Base-by-base conservation (phyloP, 1,284 basidiomycete genomes). In the Phellinidium pouzarii region DNA sequence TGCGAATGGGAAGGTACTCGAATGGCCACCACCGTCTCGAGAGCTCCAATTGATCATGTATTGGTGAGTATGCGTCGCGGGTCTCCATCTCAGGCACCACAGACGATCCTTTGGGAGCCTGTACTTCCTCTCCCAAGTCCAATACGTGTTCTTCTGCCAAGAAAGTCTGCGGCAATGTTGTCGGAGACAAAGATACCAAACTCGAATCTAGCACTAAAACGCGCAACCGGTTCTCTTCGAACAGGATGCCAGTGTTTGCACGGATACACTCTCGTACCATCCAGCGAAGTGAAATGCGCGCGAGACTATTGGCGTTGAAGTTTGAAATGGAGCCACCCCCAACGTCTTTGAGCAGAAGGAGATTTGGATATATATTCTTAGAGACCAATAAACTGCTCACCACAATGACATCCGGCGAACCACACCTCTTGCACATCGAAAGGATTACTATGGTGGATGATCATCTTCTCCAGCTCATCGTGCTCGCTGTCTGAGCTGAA, bases 261-360 rank as follows among this genome's bases (percentile, higher is more conserved):
- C 43, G 50, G 48, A 63, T 62, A 37, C 59, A 58, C 52, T 64
- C 57, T 27, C 61, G 50, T 40, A 65, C 59, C 63, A 65, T 64
- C 63, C 63, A 64, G 6, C 61, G 57, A 14, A 64, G 50, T 3
- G 63, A 61, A 44, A 64, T 64, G 7, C 58, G 52, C 2, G 62
- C 54, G 26, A 62, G 55, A 34, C 45, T 45, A 37, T 58, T 52
- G 3, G 50, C 34, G 4, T 53, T 58, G 2, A 49, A 49, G 44
- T 64, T 63, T 22, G 49, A 40, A 8, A 62, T 62, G 4, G 59
- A 57, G 11, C 63, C 63, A 6, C 63, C 63, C 12, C 63, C 63
- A 23, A 61, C 59, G 40, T 64, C 62, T 44, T n/a, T n/a, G 11
- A 36, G 26, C 19, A 25, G 38, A 25, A 6, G 26, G 4, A 40